Conservation (phyloP, 768 basidiomycete genomes). For the Leccinum disarticulatum region DNA sequence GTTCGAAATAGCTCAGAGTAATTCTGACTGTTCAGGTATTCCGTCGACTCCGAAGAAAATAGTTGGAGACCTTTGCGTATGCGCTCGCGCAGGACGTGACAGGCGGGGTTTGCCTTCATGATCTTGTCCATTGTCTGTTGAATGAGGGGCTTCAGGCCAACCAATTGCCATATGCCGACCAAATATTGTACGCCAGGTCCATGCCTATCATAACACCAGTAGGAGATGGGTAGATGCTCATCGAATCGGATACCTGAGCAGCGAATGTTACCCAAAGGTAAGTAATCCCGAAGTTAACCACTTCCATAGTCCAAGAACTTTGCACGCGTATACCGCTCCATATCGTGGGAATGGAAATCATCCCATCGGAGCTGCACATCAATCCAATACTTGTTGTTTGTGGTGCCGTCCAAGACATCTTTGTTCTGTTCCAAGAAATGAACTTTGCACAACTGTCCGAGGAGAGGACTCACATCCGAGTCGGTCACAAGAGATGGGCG, state of each 20-base stretch:
- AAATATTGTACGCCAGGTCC: conserved; percentile 97
- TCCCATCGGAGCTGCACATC: conserved; percentile 96
- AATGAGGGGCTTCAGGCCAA: conserved; percentile 95
- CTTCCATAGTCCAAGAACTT: conserved; percentile 97
- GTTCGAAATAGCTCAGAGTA: conserved; percentile 95
- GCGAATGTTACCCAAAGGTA: conserved; percentile 9
- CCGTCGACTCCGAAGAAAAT: conserved; percentile 98
- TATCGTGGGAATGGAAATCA: conserved; percentile 98
- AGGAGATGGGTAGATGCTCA: conserved; percentile 99
- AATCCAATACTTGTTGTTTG: conserved; percentile 98
- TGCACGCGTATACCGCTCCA: conserved; percentile 96
- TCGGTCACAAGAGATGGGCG: conserved; percentile 92
- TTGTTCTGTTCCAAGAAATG: conserved; percentile 58
- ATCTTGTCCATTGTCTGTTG: conserved; percentile 99
- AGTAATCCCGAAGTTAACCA: conserved; percentile 2
- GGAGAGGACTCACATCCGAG: conserved; percentile 62
- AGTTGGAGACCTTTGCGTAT: conserved; percentile 97
- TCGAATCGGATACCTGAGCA: conserved; percentile 82
- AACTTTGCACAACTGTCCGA: not conserved
- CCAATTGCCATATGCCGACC: conserved; percentile 99
- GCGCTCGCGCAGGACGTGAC: conserved; percentile 96
- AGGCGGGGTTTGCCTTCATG: conserved; percentile 99
- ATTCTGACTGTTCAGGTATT: conserved; percentile 98
- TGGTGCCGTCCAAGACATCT: conserved; percentile 96
- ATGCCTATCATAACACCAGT: conserved; percentile 99